Conservation (phyloP, 2,329 filamentous ascomycete genomes). For the Claviceps spartinae region DNA sequence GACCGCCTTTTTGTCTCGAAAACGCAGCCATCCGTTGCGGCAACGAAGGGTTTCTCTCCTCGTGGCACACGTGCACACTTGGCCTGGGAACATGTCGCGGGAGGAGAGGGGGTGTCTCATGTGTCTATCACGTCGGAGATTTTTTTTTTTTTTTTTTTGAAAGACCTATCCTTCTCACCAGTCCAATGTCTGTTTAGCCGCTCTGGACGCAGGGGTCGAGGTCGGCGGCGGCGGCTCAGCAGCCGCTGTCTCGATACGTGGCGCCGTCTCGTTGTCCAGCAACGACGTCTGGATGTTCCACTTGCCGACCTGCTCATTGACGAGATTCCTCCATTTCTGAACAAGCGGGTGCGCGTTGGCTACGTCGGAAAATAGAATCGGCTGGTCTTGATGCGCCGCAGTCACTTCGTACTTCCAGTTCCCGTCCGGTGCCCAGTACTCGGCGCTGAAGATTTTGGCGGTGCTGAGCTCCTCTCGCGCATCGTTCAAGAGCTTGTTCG, state of each 20-base stretch:
- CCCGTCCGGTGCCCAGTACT: conserved; percentile 58
- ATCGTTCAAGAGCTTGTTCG: conserved; percentile 25
- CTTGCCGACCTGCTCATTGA: conserved; percentile 17
- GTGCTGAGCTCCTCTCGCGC: conserved; percentile 49
- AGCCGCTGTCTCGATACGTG: conserved; percentile 14
- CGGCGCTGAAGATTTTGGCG: conserved; percentile 45
- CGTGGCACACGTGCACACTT: too few species aligned
- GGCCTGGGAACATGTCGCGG: too few species aligned
- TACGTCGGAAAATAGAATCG: conserved; percentile 46
- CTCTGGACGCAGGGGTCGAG: conserved; percentile 12
- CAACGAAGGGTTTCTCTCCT: too few species aligned
- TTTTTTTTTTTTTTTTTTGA: not conserved
- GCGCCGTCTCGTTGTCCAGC: conserved; percentile 19
- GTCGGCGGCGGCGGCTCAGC: conserved; percentile 14
- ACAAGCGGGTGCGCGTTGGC: conserved; percentile 56
- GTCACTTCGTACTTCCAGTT: conserved; percentile 53
- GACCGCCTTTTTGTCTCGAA: too few species aligned
- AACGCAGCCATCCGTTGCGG: too few species aligned
- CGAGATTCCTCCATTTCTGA: conserved; percentile 39
- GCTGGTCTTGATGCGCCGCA: conserved; percentile 20
- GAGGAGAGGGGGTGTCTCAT: too few species aligned
- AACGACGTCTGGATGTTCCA: conserved; percentile 23
- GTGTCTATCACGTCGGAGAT: too few species aligned
- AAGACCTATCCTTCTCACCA: conserved; percentile 17
- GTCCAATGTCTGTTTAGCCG: conserved; percentile 21